These are phyloP conservation scores for Aquanectria penicillioides DNA, from an alignment of 2,329 filamentous ascomycete genomes.

Conservation along the genomic window DNA sequence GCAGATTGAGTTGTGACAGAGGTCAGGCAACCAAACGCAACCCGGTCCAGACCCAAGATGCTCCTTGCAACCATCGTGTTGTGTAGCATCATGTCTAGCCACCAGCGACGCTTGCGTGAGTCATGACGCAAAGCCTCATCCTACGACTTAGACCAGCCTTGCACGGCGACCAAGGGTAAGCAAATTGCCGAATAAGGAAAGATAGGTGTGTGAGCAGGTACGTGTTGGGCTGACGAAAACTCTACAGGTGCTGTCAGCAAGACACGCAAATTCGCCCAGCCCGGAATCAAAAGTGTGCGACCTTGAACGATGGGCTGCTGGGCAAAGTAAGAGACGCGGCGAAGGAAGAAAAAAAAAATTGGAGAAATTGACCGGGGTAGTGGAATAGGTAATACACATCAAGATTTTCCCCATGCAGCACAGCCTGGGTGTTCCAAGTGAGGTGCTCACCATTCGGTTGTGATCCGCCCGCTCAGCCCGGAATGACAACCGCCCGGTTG, in stretches of 20 bases:
- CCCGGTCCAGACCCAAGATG: neutral
- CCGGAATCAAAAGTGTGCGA: no score
- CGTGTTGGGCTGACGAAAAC: constrained; percentile 32
- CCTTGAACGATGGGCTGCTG: no score
- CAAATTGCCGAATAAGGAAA: neutral
- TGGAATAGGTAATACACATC: no score
- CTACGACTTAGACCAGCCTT: constrained; percentile 4
- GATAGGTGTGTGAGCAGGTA: neutral
- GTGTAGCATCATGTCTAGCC: constrained; percentile 18
- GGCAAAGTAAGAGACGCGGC: no score
- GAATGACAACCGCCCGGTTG: constrained; percentile 3
- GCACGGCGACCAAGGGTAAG: constrained; percentile 15
- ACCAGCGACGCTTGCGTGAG: constrained; percentile 32
- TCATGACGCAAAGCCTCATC: constrained; percentile 36
- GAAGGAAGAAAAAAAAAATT: no score
- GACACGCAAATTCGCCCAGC: no score
- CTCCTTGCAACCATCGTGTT: constrained; percentile 2
- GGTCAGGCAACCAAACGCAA: constrained; percentile 2
- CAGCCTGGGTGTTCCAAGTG: no score
- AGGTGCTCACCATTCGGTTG: no score
- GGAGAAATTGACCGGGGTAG: no score
- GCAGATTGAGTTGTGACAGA: neutral
- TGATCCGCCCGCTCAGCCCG: neutral
- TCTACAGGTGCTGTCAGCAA: neutral
- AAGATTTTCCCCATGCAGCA: no score